Evolutionary conservation across 164 flowering plant genomes (phyloP).

Genomic region (Paratinospora sagittata): DNA sequence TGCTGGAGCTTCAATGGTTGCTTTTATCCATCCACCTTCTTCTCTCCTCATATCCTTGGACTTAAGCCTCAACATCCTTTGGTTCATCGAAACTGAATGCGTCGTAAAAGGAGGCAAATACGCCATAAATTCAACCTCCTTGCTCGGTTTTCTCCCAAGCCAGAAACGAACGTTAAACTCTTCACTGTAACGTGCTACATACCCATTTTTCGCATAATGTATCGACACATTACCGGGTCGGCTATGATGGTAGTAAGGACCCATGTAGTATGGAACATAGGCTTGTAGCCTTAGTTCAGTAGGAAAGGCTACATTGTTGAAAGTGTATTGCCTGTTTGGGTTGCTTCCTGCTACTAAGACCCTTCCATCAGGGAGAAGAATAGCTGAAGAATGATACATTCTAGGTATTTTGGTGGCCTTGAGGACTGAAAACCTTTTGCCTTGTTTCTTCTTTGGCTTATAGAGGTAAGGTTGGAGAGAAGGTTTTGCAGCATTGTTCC

Average conservation of each 20-base stretch:
- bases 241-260: slow-evolving; percentile 15
- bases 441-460: slow-evolving; percentile 30
- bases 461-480: slow-evolving; percentile 49
- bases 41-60: slow-evolving; percentile 25
- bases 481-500: slow-evolving; percentile 40
- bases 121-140: slow-evolving; percentile 29
- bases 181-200: slow-evolving; percentile 31
- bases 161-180: slow-evolving; percentile 36
- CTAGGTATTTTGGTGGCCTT: slow-evolving; percentile 41
- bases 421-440: slow-evolving; percentile 38
- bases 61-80: slow-evolving; percentile 57
- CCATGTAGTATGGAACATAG: slow-evolving; percentile 48
- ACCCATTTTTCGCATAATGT: neutral
- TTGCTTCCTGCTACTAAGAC: slow-evolving; percentile 68
- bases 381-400: slow-evolving; percentile 69
- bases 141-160: slow-evolving; percentile 26
- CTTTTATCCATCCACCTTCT: slow-evolving; percentile 30
- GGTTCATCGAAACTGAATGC: slow-evolving; percentile 60
- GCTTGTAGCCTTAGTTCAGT: slow-evolving; percentile 62
- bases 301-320: slow-evolving; percentile 39
- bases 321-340: slow-evolving; percentile 42
- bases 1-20: slow-evolving; percentile 52
- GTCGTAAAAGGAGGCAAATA: slow-evolving; percentile 66
- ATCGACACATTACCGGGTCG: slow-evolving; percentile 44
- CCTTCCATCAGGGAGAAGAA: slow-evolving; percentile 61